Evolutionary conservation across 2,329 filamentous ascomycete species (phyloP), one percentile per base, ranked within the genome.

Genomic region (Aspergillus sp.): DNA sequence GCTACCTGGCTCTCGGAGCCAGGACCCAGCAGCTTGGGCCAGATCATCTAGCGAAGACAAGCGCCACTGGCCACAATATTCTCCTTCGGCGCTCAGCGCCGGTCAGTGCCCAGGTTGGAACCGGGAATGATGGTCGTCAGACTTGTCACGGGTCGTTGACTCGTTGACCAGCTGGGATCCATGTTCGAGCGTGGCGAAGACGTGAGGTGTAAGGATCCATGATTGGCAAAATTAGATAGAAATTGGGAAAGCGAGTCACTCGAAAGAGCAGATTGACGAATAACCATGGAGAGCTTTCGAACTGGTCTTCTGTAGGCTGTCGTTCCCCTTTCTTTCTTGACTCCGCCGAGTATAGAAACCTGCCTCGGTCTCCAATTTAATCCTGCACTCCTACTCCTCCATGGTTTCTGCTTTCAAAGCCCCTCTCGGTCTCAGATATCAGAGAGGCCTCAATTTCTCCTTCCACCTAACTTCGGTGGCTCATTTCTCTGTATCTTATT

Each of bases 131-230:
- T 19, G 55, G 41, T 45, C 7, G 51, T 34, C 23, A 34, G 48
- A 23, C 56, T 9, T 46, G 17, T 25, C 22, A 38, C 34, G 34
- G 34, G 34, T 11, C 34, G 7, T 38, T 38, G 23, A 57, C 15
- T 50, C 54, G 46, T 46, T 31, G 34, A 31, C 47, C 47, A 71
- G 71, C 66, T 70, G 66, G 70, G 67, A 64, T 72, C 69, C 71
- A 71, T 73, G 72, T 68, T 70, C 67, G 71, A 68, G 59, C 54
- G 61, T 63, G 62, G 68, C 61, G 57, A 61, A 38, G 23, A 38
- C 25, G 15, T 34, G 23, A 45, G n/a, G 9, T 30, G 48, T 11
- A 51, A 51, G 46, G 45, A 57, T 19, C 19, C 19, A 19, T 19
- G 19, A 19, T 45, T 51, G 55, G 4, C 34, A 19, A 45, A 9